Conservation (phyloP, 805 yeast genomes). For the Kregervanrija delftensis region DNA sequence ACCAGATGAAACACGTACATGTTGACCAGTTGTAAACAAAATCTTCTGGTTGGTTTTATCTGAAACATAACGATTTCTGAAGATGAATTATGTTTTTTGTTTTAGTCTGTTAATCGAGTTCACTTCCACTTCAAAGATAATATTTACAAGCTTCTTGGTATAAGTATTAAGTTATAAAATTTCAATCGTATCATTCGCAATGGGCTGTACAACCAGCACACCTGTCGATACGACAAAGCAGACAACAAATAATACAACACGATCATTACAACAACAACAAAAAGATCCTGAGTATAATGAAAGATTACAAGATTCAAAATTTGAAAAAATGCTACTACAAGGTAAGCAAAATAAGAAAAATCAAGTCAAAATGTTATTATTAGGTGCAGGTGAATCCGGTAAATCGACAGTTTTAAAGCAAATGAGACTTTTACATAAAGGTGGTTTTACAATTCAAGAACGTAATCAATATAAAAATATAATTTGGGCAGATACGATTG, state of each 20-base stretch:
- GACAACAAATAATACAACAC: background rate
- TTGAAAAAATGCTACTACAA: constrained; percentile 54
- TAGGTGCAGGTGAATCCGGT: constrained; percentile 95
- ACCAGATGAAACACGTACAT: constrained; percentile 4
- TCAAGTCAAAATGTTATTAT: constrained; percentile 63
- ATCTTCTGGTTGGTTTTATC: no score
- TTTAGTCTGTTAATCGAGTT: no score
- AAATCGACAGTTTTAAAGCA: constrained; percentile 90
- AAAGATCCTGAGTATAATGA: constrained; percentile 49
- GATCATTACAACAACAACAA: constrained; percentile 13
- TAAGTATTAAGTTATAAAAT: no score
- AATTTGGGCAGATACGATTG: constrained; percentile 88
- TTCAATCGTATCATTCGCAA: constrained; percentile 16
- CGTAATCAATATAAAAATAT: constrained; percentile 75
- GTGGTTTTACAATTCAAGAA: constrained; percentile 78
- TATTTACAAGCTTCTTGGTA: no score
- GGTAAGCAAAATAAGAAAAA: constrained; percentile 48
- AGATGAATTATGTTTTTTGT: no score
- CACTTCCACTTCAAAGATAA: no score
- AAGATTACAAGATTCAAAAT: constrained; percentile 29
- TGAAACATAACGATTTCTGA: no score
- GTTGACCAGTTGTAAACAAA: no score
- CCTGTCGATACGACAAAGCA: constrained; percentile 10
- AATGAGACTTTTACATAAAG: constrained; percentile 75
- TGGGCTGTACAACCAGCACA: constrained; percentile 70